A percentile compares a stretch with the other conserved stretches of the same genome.
phyloP scores from a whole-genome alignment of 345 rosid species.

The Jatropha curcas region DNA sequence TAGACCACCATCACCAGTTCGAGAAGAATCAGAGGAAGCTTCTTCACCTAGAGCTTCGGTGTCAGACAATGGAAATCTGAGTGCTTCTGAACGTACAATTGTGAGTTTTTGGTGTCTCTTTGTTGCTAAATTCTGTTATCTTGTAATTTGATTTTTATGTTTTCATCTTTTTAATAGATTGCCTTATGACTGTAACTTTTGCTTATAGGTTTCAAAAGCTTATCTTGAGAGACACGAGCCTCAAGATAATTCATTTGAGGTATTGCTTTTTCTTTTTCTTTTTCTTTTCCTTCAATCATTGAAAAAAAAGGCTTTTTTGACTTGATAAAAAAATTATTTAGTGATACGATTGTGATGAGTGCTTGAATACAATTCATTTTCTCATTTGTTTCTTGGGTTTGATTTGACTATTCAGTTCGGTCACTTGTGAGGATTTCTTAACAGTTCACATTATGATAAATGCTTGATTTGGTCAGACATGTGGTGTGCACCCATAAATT shows the following conservation, averaged over 20 bases:
- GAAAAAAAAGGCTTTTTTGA: not conserved
- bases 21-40: slow-evolving; percentile 81
- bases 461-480: not conserved
- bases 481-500: not conserved
- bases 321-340: not conserved
- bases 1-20: slow-evolving; percentile 74
- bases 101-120: slow-evolving; percentile 44
- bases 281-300: not conserved
- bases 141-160: not conserved
- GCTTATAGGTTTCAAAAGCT: slow-evolving; percentile 51
- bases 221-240: slow-evolving; percentile 45
- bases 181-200: slow-evolving; percentile 8
- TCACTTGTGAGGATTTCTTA: not conserved
- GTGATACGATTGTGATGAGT: not conserved
- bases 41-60: slow-evolving; percentile 71
- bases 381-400: not conserved
- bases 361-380: not conserved
- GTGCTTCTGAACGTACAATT: slow-evolving; percentile 48
- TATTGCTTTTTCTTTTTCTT: slow-evolving; percentile 16
- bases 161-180: slow-evolving; percentile 10
- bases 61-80: slow-evolving; percentile 53
- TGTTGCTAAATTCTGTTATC: not conserved
- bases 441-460: not conserved
- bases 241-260: slow-evolving; percentile 63
- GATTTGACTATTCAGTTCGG: not conserved